Evolutionary conservation across 1,139 yeast genomes (phyloP), one percentile per base, ranked within the genome.

Genomic region (Yamadazyma pseudoaaseri): DNA sequence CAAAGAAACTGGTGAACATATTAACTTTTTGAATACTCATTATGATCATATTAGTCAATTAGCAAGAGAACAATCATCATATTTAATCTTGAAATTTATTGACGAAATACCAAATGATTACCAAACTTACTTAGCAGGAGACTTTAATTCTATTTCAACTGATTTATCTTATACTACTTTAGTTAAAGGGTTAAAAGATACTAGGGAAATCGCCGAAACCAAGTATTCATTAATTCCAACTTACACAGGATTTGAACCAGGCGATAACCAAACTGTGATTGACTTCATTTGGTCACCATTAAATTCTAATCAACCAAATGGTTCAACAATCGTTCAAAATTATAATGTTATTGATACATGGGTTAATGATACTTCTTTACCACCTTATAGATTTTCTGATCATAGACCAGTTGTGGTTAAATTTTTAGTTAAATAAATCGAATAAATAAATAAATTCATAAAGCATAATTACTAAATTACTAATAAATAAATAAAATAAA

Each of bases 21-120:
- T 70, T 40, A 65, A 68, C 27, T 48, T 57, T 29, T 51, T 70
- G 31, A 70, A 70, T 44, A 56, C 73, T 14, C 78, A 72, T 45
- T 54, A 63, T 29, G 77, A 70, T 43, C 69, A 67, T 31, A 52
- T 50, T 32, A 60, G 71, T 12, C 62, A 62, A 33, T 60, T 47
- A 13, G 70, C 73, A 20, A 57, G 74, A 47, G 42, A 52, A 27
- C 45, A 47, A 25, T 49, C 62, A 12, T 52, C 63, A 8, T 41
- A 52, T 7, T 48, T 65, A 16, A 63, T 69, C 26, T 56, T 62
- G 6, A 50, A 57, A 7, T 51, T 65, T 52, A 49, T 60, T 16
- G 45, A 50, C 15, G 47, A 47, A n/a, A 48, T 54, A 24, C 58
- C 62, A 8, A 54, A 59, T 15, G 44, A 48, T 12, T 56, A 58